Evolutionary conservation across 306 rosid species (phyloP), one percentile per base, ranked within the genome.

Genomic region (Bauhinia variegata): DNA sequence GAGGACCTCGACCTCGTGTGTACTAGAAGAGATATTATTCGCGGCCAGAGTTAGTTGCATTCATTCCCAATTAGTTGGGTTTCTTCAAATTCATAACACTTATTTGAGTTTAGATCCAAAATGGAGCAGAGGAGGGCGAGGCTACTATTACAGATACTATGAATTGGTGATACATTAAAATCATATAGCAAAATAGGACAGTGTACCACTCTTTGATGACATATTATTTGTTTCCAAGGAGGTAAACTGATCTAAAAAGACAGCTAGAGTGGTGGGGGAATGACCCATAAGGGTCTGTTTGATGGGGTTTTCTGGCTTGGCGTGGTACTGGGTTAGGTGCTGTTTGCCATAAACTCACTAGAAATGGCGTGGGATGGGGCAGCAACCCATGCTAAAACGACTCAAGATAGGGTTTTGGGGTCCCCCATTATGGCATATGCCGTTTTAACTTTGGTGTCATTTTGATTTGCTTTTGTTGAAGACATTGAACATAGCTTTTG

Each of bases 371-470:
- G 84, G 85, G 79, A 65, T 55, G 58, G 46, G 86, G 85, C 65
- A 69, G 81, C 85, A 85, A 63, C 86, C 95, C 95, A 90, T 90
- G 85, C 95, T 83, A 65, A 74, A 81, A 78, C 69, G 79, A 66
- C 80, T 70, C 78, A 36, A 68, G 67, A 68, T 61, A 64, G 57
- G 80, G 12, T 42, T n/a, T 77, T 81, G 74, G 52, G 87, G 87
- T 60, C 87, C 87, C 85, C 70, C 48, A n/a, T n/a, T n/a, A n/a
- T n/a, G n/a, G n/a, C n/a, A 55, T 65, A 6, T 54, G 13, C 43
- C 73, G 50, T 71, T n/a, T 69, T 62, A 59, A 73, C 57, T 65
- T 80, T 71, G 48, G 43, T 72, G 74, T 66, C 84, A 60, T 51
- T 71, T 64, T 66, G 1, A 36, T 67, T 55, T 66, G 47, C 56